Percentiles rank a stretch among this genome's conserved stretches.
Conservation (phyloP, 306 rosid genomes). For the Acmispon strigosus region DNA sequence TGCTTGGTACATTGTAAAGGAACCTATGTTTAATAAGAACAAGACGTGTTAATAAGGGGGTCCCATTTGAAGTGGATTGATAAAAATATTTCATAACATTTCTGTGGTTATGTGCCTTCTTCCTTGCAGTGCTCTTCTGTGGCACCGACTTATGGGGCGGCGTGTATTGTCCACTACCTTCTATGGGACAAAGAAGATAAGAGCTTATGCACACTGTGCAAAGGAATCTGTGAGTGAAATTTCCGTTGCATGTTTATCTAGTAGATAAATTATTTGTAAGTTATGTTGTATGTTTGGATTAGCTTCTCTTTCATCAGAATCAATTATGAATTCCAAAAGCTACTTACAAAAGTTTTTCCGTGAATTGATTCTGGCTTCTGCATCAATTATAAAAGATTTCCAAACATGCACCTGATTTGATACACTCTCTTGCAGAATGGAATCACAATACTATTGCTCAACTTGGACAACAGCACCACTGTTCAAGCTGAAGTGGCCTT, state of each 20-base stretch:
- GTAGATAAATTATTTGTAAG: neutral
- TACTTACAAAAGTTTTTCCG: too few relatives aligned
- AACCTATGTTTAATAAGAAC: constrained; percentile 5
- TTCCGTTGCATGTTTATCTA: neutral
- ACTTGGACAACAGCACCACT: constrained; percentile 47
- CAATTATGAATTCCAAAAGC: too few relatives aligned
- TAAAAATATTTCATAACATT: neutral
- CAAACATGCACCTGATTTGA: constrained; percentile 3
- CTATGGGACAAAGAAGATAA: constrained; percentile 51
- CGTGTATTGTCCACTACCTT: constrained; percentile 59
- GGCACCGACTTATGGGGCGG: constrained; percentile 86
- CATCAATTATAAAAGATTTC: too few relatives aligned
- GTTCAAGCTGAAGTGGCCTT: constrained; percentile 31
- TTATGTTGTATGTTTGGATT: too few relatives aligned
- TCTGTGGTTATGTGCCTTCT: constrained; percentile 2
- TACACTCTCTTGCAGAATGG: constrained; percentile 53
- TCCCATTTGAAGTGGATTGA: constrained; percentile 12
- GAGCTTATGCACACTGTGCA: constrained; percentile 87
- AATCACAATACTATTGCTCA: constrained; percentile 64
- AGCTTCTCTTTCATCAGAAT: too few relatives aligned
- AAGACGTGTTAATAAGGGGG: neutral
- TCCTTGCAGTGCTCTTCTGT: constrained; percentile 72
- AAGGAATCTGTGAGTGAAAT: constrained; percentile 66
- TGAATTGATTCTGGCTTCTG: too few relatives aligned
- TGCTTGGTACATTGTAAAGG: constrained; percentile 12